Conservation (phyloP, 768 basidiomycete species). For the Kwoniella shandongensis region DNA sequence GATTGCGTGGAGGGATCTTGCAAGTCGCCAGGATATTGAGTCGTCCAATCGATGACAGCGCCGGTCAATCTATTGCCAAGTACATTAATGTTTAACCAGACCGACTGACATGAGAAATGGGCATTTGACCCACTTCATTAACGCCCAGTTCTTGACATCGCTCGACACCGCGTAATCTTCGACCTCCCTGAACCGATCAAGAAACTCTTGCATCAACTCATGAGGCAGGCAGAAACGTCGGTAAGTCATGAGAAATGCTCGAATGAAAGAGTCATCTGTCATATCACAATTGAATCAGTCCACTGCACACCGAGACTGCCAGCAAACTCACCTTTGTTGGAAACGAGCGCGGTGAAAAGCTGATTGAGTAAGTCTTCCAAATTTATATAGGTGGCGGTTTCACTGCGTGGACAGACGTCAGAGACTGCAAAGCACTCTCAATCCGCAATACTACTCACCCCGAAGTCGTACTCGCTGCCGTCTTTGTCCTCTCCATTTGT, state of each 20-base stretch:
- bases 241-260: constrained; percentile 46
- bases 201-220: constrained; percentile 40
- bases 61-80: constrained; percentile 32
- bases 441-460: no score
- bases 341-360: constrained; percentile 34
- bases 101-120: background rate
- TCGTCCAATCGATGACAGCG: constrained; percentile 45
- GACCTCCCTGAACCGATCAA: constrained; percentile 33
- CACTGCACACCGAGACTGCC: background rate
- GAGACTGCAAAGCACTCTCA: no score
- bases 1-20: constrained; percentile 18
- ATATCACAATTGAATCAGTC: background rate
- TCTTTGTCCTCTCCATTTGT: no score
- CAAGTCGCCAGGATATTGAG: constrained; percentile 49
- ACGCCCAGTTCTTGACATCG: constrained; percentile 35
- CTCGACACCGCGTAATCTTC: constrained; percentile 24
- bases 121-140: constrained; percentile 33
- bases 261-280: constrained; percentile 40
- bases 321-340: constrained; percentile 26
- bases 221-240: constrained; percentile 42
- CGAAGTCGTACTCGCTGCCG: no score
- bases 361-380: constrained; percentile 27
- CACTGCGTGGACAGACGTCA: background rate
- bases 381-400: constrained; percentile 21
- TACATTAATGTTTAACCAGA: background rate